Evolutionary conservation across 768 basidiomycete species (phyloP).

Genomic region (Russula abietina): DNA sequence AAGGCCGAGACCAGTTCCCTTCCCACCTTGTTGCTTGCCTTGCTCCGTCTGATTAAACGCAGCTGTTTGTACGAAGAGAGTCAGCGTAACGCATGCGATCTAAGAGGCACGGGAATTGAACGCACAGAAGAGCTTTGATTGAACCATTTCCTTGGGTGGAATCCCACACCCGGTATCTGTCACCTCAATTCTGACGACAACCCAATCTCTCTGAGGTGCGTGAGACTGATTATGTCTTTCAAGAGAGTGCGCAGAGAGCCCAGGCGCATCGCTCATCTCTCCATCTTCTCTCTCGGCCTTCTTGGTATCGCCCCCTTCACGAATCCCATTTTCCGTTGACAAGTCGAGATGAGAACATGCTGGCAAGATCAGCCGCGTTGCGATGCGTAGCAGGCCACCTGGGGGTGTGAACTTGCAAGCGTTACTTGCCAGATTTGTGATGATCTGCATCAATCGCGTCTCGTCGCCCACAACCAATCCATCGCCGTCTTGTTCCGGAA

Average conservation of each 20-base stretch:
- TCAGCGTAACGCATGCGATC: background rate
- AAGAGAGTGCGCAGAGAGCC: slow-evolving; percentile 34
- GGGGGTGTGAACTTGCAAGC: slow-evolving; percentile 75
- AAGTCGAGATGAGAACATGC: slow-evolving; percentile 11
- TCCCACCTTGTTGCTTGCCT: slow-evolving; percentile 59
- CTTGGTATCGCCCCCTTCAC: background rate
- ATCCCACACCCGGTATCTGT: slow-evolving; percentile 70
- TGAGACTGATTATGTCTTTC: slow-evolving; percentile 47
- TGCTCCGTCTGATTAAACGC: slow-evolving; percentile 77
- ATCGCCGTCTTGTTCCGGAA: slow-evolving; percentile 45
- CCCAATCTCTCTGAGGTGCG: slow-evolving; percentile 46
- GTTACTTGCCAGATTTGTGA: slow-evolving; percentile 81
- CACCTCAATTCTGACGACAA: slow-evolving; percentile 82
- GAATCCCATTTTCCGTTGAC: background rate
- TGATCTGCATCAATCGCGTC: slow-evolving; percentile 70
- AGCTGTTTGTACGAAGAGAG: slow-evolving; percentile 35
- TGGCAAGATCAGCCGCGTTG: slow-evolving; percentile 52
- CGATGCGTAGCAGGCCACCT: slow-evolving; percentile 62
- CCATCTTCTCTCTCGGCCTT: background rate
- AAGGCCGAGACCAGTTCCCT: slow-evolving; percentile 49
- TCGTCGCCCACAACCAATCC: slow-evolving; percentile 82
- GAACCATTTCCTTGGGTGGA: slow-evolving; percentile 57
- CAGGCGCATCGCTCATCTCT: background rate
- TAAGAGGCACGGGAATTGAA: slow-evolving; percentile 7
- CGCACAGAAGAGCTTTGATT: slow-evolving; percentile 67